Base-by-base conservation (phyloP, 176 grass and related monocot species). In the Saccharum officinarum region DNA sequence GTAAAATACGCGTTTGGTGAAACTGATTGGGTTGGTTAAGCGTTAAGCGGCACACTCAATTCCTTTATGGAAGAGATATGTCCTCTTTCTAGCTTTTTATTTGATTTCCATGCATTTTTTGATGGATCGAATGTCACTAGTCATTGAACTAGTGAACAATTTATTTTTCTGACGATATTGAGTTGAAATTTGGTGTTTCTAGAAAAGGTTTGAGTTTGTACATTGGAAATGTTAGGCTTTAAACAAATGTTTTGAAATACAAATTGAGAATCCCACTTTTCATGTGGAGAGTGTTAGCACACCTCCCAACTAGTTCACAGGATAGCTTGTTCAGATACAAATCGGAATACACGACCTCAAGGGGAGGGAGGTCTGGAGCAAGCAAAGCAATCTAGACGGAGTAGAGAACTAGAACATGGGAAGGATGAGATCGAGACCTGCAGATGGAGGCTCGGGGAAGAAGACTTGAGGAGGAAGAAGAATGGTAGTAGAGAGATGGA, bases 1-100 rank as follows among this genome's bases (percentile, higher is more conserved):
- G 80, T 71, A 83, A 49, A 49, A 82, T 80, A 71, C 61, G 12
- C 3, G 18, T 75, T 75, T 6, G 23, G 67, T 68, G 64, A 44
- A 69, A 57, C 52, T 76, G 14, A 15, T 6, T 87, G 15, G 16
- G 71, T 75, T 76, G 18, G 18, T 23, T 60, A 60, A 60, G 55
- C 20, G 20, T n/a, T 10, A 55, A 55, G 17, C 54, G 15, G 17
- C 20, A 57, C 42, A 55, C 26, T 44, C 18, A n/a, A 7, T 59
- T 55, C 40, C 44, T 73, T 3, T 47, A 18, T 10, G 18, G 20
- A 65, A 50, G 42, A 18, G 33, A 36, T 36, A 3, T 70, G 52
- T 39, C 6, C 2, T 52, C 3, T 23, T 18, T 67, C 10, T 78
- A 69, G 5, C 0, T 76, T 17, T 33, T 37, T 37, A n/a, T 60